Base-by-base conservation (phyloP, 768 basidiomycete species). In the Pulveroboletus sp. region DNA sequence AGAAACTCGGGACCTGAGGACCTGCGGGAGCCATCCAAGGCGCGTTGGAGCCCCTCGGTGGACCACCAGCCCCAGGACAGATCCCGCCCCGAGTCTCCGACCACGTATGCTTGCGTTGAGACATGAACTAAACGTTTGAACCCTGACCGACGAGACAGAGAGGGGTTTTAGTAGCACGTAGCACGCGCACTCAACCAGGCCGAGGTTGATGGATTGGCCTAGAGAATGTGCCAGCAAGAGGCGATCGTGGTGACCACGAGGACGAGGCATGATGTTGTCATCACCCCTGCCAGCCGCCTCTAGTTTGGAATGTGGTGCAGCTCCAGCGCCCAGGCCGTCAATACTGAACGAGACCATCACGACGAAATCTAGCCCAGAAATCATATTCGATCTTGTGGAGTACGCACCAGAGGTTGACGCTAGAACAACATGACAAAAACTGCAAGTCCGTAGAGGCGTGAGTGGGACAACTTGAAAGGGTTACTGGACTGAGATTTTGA, bases 211-310 rank as follows among this genome's bases (percentile, higher is more conserved):
- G 25, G 25, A 40, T 29, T 33, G 13, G 19, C 20, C 31, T 33
- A 37, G n/a, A 47, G 46, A 32, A 39, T 37, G 21, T 17, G 38
- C 13, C 17, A 16, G 27, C 11, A 31, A 35, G 24, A 38, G 19
- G 21, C 38, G 47, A 41, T 48, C 47, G 47, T 48, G 40, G 27
- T 42, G 40, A 29, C 39, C 40, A 48, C 47, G 47, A 42, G 47
- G 47, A 48, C 47, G 25, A 20, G 34, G 33, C 33, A 41, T 29
- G 40, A 47, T 20, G 39, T 20, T 25, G 32, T 23, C 17, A 25
- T n/a, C 38, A 40, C 14, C 27, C 29, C 38, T 33, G 29, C 33
- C 13, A 33, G 41, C 25, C 32, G 14, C 32, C 42, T 43, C 35
- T 11, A n/a, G 32, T 43, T 24, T 23, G 19, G 16, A 44, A 25